Evolutionary conservation across 768 basidiomycete genomes (phyloP).

Genomic region (Suillus luteus): DNA sequence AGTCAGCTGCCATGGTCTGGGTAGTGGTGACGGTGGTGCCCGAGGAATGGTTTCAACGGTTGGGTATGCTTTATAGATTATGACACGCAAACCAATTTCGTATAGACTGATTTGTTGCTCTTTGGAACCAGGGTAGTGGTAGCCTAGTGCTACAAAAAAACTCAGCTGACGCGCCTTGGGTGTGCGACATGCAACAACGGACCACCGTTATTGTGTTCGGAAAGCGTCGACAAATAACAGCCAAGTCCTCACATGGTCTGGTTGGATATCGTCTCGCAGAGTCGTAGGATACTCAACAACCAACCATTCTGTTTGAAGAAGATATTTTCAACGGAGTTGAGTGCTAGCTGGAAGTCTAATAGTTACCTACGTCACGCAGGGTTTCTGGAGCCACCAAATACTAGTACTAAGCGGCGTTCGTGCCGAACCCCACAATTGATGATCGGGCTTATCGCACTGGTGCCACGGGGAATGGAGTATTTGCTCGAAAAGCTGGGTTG

Average conservation of each 20-base stretch:
- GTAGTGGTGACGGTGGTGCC: background rate
- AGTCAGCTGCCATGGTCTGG: conserved; percentile 14
- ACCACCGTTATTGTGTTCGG: background rate
- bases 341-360: background rate
- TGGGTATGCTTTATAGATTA: background rate
- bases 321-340: background rate
- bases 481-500: background rate
- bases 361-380: background rate
- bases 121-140: background rate
- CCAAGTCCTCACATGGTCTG: background rate
- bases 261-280: background rate
- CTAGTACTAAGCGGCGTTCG: background rate
- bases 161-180: background rate
- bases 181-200: background rate
- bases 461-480: background rate
- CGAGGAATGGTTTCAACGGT: background rate
- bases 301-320: background rate
- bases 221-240: background rate
- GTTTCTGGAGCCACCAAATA: background rate
- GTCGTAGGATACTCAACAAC: background rate
- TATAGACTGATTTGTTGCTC: background rate
- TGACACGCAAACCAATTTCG: background rate
- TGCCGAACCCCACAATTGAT: background rate
- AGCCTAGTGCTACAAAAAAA: background rate
- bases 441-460: background rate